A percentile compares a stretch with the other conserved stretches of the same genome.
Evolutionary conservation across 169 alveolate genomes (phyloP).

Genomic region (Eimeria acervulina): DNA sequence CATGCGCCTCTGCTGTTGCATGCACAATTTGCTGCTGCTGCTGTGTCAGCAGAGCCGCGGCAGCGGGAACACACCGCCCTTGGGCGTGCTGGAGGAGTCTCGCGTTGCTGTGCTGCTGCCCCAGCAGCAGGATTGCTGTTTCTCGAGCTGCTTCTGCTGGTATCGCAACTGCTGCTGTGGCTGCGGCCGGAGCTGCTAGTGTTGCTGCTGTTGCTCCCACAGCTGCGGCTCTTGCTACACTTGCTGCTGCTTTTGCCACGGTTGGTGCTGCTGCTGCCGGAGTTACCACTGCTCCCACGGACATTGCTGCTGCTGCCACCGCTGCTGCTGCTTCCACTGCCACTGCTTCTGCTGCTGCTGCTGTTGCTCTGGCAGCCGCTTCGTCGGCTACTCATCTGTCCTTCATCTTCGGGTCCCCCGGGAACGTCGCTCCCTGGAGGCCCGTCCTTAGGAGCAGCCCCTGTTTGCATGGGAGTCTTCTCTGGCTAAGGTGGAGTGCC

Average conservation of each 20-base stretch:
- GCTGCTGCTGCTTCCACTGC: background rate
- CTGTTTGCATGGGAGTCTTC: background rate
- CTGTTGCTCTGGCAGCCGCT: background rate
- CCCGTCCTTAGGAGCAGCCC: background rate
- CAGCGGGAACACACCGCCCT: background rate
- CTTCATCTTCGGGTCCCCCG: background rate
- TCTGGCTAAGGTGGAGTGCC: background rate
- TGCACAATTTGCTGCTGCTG: conserved; percentile 8
- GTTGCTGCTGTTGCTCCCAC: background rate
- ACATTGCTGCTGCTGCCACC: background rate
- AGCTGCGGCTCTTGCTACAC: background rate
- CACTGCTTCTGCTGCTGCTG: background rate
- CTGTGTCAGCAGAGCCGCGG: background rate
- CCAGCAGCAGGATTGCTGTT: background rate
- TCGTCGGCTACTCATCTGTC: background rate
- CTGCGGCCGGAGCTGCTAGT: background rate
- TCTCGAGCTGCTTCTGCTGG: background rate
- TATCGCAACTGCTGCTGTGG: background rate
- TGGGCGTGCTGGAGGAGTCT: background rate
- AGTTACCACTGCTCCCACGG: background rate
- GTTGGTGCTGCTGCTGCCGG: background rate
- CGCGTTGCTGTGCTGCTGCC: background rate
- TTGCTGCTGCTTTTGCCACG: background rate
- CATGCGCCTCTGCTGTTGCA: background rate
- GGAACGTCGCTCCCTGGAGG: background rate